Conservation (phyloP, 2,329 filamentous ascomycete genomes). For the Fusarium tanahbumbuense region DNA sequence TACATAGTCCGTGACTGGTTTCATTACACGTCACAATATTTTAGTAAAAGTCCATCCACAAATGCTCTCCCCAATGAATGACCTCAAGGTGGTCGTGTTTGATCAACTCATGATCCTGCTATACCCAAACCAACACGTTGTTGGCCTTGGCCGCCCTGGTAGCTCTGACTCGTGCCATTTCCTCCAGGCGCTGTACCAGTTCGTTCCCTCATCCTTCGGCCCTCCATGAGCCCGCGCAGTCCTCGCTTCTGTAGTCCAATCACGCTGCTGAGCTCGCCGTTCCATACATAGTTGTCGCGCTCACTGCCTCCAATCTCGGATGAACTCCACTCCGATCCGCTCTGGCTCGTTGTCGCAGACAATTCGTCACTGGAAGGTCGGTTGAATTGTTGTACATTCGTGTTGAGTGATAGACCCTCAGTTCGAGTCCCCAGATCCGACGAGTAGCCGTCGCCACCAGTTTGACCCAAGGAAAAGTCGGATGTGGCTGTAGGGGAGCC, state of each 20-base stretch:
- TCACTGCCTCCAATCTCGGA: slow-evolving; percentile 64
- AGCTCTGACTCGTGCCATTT: slow-evolving; percentile 31
- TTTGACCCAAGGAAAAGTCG: slow-evolving; percentile 51
- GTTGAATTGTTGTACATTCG: slow-evolving; percentile 51
- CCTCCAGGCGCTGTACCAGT: slow-evolving; percentile 59
- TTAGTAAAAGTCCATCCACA: slow-evolving; percentile 24
- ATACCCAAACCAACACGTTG: slow-evolving; percentile 65
- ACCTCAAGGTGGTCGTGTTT: not conserved
- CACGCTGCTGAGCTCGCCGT: slow-evolving; percentile 84
- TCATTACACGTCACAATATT: slow-evolving; percentile 42
- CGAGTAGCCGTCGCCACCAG: slow-evolving; percentile 45
- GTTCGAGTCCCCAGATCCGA: slow-evolving; percentile 52
- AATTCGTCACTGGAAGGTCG: slow-evolving; percentile 61
- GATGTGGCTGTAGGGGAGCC: slow-evolving; percentile 50
- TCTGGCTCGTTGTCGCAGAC: slow-evolving; percentile 63
- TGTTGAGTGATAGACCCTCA: slow-evolving; percentile 62
- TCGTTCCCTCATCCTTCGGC: slow-evolving; percentile 83
- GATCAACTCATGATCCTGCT: slow-evolving; percentile 55
- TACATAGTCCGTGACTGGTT: slow-evolving; percentile 36
- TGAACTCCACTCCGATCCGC: slow-evolving; percentile 68
- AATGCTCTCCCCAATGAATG: slow-evolving; percentile 5
- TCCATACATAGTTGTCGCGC: slow-evolving; percentile 73
- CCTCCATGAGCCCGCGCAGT: slow-evolving; percentile 93
- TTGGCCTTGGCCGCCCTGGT: slow-evolving; percentile 43
- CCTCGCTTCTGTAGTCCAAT: slow-evolving; percentile 96